A percentile compares a stretch with the other conserved stretches of the same genome.
phyloP scores from a whole-genome alignment of 1,139 yeast genomes.

The Hyphopichia buzzinii region DNA sequence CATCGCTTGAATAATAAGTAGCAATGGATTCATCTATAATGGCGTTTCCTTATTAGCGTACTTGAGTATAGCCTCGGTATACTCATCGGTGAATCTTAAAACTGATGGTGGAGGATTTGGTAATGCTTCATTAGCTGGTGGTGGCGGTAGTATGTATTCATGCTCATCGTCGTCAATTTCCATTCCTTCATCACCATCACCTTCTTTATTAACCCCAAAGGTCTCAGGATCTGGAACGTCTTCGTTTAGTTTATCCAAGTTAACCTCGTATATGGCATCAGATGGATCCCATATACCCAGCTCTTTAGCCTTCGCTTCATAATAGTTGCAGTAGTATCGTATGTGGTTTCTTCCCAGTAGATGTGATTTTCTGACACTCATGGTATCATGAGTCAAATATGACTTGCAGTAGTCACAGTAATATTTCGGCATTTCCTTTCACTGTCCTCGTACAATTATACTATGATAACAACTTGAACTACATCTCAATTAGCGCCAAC shows the following conservation, averaged over 20 bases:
- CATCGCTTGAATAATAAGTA: too few species aligned
- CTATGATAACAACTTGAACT: too few species aligned
- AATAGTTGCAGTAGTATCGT: conserved; percentile 72
- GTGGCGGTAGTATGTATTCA: conserved; percentile 33
- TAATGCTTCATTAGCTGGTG: conserved; percentile 26
- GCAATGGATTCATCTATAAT: not conserved
- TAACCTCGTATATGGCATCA: conserved; percentile 41
- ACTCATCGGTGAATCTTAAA: conserved; percentile 20
- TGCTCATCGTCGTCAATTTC: conserved; percentile 12
- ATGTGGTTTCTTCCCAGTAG: conserved; percentile 78
- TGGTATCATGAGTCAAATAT: conserved; percentile 83
- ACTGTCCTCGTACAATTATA: too few species aligned
- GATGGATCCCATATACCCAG: conserved; percentile 44
- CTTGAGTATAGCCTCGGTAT: conserved; percentile 15
- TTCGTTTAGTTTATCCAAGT: conserved; percentile 33
- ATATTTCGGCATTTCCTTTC: conserved; percentile 56
- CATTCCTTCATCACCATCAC: conserved; percentile 15
- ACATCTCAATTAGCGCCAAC: too few species aligned
- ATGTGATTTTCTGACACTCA: conserved; percentile 84
- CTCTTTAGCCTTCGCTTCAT: conserved; percentile 55
- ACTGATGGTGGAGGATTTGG: conserved; percentile 39
- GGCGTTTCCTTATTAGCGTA: not conserved
- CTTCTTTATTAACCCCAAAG: conserved; percentile 3
- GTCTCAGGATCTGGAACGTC: conserved; percentile 44
- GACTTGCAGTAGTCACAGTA: conserved; percentile 89